Evolutionary conservation across 345 rosid species (phyloP), one percentile per base, ranked within the genome.

Genomic region (Toxicodendron radicans): DNA sequence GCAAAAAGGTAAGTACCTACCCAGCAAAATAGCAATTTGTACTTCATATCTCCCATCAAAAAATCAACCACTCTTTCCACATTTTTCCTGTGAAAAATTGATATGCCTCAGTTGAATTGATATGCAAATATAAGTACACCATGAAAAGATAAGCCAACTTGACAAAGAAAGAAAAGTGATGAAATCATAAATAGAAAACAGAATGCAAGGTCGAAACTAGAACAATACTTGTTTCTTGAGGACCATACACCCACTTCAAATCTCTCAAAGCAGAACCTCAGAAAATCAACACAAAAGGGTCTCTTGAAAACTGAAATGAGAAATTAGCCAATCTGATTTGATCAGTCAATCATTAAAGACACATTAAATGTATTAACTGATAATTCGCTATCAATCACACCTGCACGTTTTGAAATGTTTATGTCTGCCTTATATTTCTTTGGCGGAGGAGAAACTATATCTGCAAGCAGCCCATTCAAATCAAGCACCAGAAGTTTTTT

Each of bases 391-490:
- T 7, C 24, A 76, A 68, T 71, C 61, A 84, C 79, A 95, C 99
- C 83, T 72, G 94, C 92, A 49, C 78, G 78, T 72, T 82, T 77
- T 48, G 81, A 83, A 52, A 95, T 81, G 12, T 66, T 73, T 74
- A 68, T 80, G 61, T 91, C 97, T 18, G 92, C 83, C 61, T 70
- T 83, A 68, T 3, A 73, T 64, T 67, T 79, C 76, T 83, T 78
- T 21, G 85, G 81, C 73, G 87, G 84, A 65, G 67, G 64, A 70
- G 79, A 77, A 54, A 87, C 90, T 21, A 92, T 78, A 82, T 88
- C 93, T 13, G 85, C 94, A 59, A 95, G 94, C 71, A 92, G 78
- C 54, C 99, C 99, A 78, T 95, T 95, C 81, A 95, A 77, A 80
- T 95, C 97, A 79, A 95, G 94, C 77, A 95, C 86, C 30, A 91